Base-by-base conservation (phyloP, 257 asterid species). In the Salvia hispanica region DNA sequence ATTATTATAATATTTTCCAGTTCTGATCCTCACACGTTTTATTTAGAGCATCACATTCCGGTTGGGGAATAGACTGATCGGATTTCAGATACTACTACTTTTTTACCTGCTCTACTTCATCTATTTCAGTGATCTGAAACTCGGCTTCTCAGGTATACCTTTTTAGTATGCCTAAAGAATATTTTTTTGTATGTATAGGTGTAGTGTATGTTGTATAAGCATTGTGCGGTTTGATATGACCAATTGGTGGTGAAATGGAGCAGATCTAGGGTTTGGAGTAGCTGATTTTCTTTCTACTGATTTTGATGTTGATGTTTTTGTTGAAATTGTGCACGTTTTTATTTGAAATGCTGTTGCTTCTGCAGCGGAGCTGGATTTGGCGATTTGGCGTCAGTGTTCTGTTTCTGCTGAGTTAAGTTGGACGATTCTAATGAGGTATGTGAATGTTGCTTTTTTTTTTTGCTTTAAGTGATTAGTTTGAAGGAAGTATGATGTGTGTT, bases 261-360 rank as follows among this genome's bases (percentile, higher is more conserved):
- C 77, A 78, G 82, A 78, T 78, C 79, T 74, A 69, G 79, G 79
- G 82, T 66, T 60, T 66, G 44, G 16, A 45, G 11, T 58, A 11
- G 14, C 45, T 58, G 21, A 54, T 64, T 51, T 52, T 21, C 33
- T 43, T 45, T 34, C 51, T 42, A 31, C 46, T 64, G 6, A 10
- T 53, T 48, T 39, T 62, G 67, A 36, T 71, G 62, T 70, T 53
- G 54, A 34, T 60, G 12, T 15, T 31, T 67, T 55, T 61, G n/a
- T n/a, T 59, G 48, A 59, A 10, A 36, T 54, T 13, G 43, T 48
- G 44, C 43, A 2, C 18, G 1, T 43, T 14, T 16, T 18, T 25
- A 25, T 25, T 45, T 59, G 42, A 39, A 9, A 12, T 53, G 37
- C 21, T 73, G 58, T 69, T 50, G 45, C 21, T 46, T 78, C 9